Conservation (phyloP, 441 rosid species). For the Pelargonium citronellum region DNA sequence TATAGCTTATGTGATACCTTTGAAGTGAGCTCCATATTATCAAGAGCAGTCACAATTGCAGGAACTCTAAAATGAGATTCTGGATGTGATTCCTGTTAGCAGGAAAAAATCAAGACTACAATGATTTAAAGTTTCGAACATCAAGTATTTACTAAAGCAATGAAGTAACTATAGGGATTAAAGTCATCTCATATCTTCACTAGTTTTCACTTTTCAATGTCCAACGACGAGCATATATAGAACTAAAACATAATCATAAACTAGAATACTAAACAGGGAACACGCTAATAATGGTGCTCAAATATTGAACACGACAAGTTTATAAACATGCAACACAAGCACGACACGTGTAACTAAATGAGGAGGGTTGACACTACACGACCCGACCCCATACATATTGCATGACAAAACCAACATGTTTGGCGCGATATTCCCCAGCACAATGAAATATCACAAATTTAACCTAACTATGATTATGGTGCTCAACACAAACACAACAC, state of each 20-base stretch:
- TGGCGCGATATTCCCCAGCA: too few species aligned
- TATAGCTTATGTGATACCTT: constrained; percentile 36
- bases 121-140: background rate
- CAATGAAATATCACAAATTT: too few species aligned
- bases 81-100: constrained; percentile 75
- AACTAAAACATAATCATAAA: background rate
- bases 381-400: too few species aligned
- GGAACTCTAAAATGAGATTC: constrained; percentile 94
- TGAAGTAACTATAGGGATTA: background rate
- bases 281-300: too few species aligned
- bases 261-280: background rate
- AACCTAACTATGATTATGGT: too few species aligned
- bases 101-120: constrained; percentile 15
- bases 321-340: too few species aligned
- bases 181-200: background rate
- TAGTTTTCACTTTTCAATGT: background rate
- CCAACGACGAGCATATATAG: background rate
- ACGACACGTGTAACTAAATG: too few species aligned
- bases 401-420: too few species aligned
- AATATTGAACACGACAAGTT: too few species aligned
- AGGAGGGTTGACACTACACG: too few species aligned
- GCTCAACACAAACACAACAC: too few species aligned
- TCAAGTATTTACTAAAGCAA: background rate
- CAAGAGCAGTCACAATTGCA: constrained; percentile 74
- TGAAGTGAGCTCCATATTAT: constrained; percentile 61